Evolutionary conservation across 345 rosid species (phyloP).

Genomic region (Bretschneidera sinensis): DNA sequence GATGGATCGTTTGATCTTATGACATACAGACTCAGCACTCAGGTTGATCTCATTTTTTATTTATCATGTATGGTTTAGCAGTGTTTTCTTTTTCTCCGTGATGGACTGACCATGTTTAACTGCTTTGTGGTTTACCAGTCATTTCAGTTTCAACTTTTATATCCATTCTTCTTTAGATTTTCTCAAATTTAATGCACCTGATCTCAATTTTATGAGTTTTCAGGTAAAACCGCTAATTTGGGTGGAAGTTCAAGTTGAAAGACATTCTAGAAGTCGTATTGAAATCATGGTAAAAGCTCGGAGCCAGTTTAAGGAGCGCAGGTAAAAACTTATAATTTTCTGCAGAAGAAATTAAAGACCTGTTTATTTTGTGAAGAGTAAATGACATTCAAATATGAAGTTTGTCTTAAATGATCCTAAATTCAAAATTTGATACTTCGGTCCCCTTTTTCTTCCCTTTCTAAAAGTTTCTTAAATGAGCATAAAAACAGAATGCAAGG

Average conservation of each 20-base stretch:
- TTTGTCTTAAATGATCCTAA: neutral
- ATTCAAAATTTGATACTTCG: neutral
- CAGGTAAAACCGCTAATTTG: conserved; percentile 50
- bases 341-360: too few relatives aligned
- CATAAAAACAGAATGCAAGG: neutral
- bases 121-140: too few relatives aligned
- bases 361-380: too few relatives aligned
- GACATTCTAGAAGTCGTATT: conserved; percentile 47
- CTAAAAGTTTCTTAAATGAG: neutral
- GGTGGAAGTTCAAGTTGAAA: conserved; percentile 55
- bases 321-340: conserved; percentile 17
- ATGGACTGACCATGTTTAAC: neutral
- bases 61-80: too few relatives aligned
- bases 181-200: neutral
- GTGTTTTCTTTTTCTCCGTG: neutral
- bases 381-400: neutral
- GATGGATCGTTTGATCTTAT: conserved; percentile 76
- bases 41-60: conserved; percentile 36
- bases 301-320: conserved; percentile 49
- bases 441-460: too few relatives aligned
- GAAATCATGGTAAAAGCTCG: conserved; percentile 47
- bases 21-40: conserved; percentile 76
- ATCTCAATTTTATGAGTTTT: conserved; percentile 3
- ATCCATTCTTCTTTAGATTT: too few relatives aligned
- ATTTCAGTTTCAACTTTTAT: too few relatives aligned